Conservation (phyloP, 768 basidiomycete species). For the Inosperma sp. region DNA sequence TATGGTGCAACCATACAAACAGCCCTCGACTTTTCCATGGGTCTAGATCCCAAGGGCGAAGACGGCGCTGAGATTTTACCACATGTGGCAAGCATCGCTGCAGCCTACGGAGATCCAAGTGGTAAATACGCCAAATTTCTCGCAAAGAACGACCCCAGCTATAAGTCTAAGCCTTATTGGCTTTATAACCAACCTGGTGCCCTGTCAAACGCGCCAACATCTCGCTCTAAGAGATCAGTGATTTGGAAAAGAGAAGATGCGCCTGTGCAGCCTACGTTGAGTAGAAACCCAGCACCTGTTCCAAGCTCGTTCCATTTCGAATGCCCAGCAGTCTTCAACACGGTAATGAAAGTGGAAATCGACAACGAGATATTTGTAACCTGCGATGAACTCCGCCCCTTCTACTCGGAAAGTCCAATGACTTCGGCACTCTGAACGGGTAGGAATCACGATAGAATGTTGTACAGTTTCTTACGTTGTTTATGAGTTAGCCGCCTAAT, state of each 20-base stretch:
- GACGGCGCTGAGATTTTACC: conserved; percentile 49
- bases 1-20: conserved; percentile 53
- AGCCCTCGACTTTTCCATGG: conserved; percentile 57
- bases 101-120: conserved; percentile 57
- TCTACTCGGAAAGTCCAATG: conserved; percentile 23
- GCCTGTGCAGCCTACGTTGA: background rate
- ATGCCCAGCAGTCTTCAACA: conserved; percentile 37
- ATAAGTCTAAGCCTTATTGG: conserved; percentile 44
- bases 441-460: too few relatives aligned
- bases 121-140: conserved; percentile 52
- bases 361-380: conserved; percentile 41
- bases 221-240: conserved; percentile 16
- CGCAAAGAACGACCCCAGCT: conserved; percentile 32
- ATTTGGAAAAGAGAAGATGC: conserved; percentile 13
- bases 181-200: conserved; percentile 52
- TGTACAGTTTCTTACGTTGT: too few relatives aligned
- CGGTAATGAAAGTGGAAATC: conserved; percentile 30
- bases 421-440: too few relatives aligned
- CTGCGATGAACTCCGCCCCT: conserved; percentile 40
- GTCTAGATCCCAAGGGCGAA: conserved; percentile 35
- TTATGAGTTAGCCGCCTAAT: too few relatives aligned
- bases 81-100: conserved; percentile 51
- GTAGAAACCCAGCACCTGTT: background rate
- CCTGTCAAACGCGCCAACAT: conserved; percentile 34
- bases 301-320: conserved; percentile 22